These are phyloP conservation scores for Coemansia furcata DNA, from an alignment of 192 early-diverging fungal genomes.

Conservation along the genomic window DNA sequence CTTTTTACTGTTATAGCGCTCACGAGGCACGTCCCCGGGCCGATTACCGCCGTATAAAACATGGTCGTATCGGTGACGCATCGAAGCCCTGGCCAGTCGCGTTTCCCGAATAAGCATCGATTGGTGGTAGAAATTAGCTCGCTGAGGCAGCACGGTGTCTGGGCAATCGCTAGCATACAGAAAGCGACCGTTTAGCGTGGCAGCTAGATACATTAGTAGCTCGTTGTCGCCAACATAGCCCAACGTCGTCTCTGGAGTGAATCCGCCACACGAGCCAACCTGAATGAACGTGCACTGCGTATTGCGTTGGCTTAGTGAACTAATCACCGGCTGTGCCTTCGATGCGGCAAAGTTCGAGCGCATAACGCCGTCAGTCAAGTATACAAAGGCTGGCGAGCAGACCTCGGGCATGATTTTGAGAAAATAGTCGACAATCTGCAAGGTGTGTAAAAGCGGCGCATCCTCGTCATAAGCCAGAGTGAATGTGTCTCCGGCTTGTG, in stretches of 20 bases:
- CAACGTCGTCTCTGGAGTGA: conserved; percentile 67
- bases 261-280: conserved; percentile 63
- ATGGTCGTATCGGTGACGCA: conserved; percentile 35
- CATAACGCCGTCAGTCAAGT: conserved; percentile 73
- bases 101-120: conserved; percentile 50
- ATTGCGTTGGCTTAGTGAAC: conserved; percentile 55
- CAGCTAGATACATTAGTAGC: conserved; percentile 65
- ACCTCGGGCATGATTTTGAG: conserved; percentile 50
- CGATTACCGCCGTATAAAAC: conserved; percentile 36
- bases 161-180: conserved; percentile 69
- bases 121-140: conserved; percentile 51
- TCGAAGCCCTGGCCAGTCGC: conserved; percentile 34
- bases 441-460: conserved; percentile 41
- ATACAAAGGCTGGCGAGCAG: conserved; percentile 56
- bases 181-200: conserved; percentile 66
- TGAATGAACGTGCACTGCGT: conserved; percentile 70
- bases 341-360: conserved; percentile 68
- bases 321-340: conserved; percentile 52
- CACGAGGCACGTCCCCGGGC: conserved; percentile 53
- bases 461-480: conserved; percentile 43
- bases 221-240: conserved; percentile 78
- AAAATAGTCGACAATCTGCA: conserved; percentile 55
- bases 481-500: conserved; percentile 36
- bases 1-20: conserved; percentile 36
- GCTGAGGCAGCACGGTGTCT: conserved; percentile 25